Evolutionary conservation across 192 early-diverging fungal species (phyloP).

Genomic region (Funneliformis mosseae): DNA sequence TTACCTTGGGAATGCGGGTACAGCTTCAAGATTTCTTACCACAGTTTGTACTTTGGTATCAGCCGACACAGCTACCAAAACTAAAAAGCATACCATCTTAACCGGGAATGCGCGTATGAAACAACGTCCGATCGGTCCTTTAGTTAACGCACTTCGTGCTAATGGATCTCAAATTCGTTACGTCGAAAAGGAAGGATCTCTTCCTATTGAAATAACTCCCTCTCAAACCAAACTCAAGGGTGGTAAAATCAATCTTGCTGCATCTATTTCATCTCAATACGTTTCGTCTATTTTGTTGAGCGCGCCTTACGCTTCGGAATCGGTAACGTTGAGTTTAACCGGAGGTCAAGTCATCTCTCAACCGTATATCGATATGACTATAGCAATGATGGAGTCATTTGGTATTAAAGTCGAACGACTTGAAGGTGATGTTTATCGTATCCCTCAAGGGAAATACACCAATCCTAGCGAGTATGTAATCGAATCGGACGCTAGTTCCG

Average conservation of each 20-base stretch:
- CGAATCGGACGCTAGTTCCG: constrained; percentile 95
- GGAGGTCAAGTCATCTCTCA: constrained; percentile 96
- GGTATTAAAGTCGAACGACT: constrained; percentile 78
- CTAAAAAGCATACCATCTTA: constrained; percentile 57
- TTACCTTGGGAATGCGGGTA: constrained; percentile 97
- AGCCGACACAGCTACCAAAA: constrained; percentile 37
- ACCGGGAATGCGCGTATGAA: constrained; percentile 99
- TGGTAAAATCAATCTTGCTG: constrained; percentile 86
- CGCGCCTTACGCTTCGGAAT: constrained; percentile 86
- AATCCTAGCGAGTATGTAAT: constrained; percentile 87
- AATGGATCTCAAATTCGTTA: constrained; percentile 84
- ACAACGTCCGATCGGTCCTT: constrained; percentile 89
- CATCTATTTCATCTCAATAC: constrained; percentile 96
- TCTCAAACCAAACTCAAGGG: constrained; percentile 73
- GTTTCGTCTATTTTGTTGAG: constrained; percentile 96
- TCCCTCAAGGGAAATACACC: constrained; percentile 75
- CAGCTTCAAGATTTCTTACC: constrained; percentile 93
- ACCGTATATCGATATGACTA: constrained; percentile 99
- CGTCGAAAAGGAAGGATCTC: constrained; percentile 76
- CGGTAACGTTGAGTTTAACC: constrained; percentile 79
- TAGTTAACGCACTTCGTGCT: constrained; percentile 79
- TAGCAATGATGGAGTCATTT: constrained; percentile 97
- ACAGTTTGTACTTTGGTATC: constrained; percentile 80
- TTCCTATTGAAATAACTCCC: constrained; percentile 86
- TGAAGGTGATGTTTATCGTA: constrained; percentile 78